Conservation (phyloP, 345 rosid species). For the Gossypium raimondii region DNA sequence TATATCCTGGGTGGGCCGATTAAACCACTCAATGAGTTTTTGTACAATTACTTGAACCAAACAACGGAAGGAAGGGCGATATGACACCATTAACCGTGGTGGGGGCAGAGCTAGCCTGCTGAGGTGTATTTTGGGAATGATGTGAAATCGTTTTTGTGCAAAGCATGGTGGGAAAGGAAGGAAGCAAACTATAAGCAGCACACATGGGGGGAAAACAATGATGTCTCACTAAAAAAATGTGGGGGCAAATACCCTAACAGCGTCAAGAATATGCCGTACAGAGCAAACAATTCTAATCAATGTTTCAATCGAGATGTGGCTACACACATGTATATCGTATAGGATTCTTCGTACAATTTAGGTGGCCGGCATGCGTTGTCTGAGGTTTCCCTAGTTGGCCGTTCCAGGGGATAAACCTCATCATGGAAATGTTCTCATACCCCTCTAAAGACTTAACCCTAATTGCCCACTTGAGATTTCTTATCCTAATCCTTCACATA, state of each 20-base stretch:
- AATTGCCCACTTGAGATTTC: neutral
- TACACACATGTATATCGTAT: neutral
- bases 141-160: slow-evolving; percentile 11
- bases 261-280: neutral
- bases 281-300: neutral
- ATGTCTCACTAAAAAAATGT: slow-evolving; percentile 6
- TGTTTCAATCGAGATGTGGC: neutral
- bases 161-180: slow-evolving; percentile 10
- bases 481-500: neutral
- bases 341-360: slow-evolving; percentile 4
- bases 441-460: neutral
- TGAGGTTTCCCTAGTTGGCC: neutral
- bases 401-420: neutral
- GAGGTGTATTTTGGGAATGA: slow-evolving; percentile 11
- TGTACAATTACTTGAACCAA: slow-evolving; percentile 1
- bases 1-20: neutral
- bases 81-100: slow-evolving; percentile 14
- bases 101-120: slow-evolving; percentile 10
- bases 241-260: neutral
- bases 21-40: slow-evolving; percentile 10
- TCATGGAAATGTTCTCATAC: neutral
- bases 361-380: slow-evolving; percentile 2
- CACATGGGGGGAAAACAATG: slow-evolving; percentile 15
- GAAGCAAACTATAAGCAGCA: slow-evolving; percentile 1
- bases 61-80: slow-evolving; percentile 5